A percentile compares a stretch with the other conserved stretches of the same genome.
phyloP scores from a whole-genome alignment of 1,139 yeast species.

The Yamadazyma membranifaciens region DNA sequence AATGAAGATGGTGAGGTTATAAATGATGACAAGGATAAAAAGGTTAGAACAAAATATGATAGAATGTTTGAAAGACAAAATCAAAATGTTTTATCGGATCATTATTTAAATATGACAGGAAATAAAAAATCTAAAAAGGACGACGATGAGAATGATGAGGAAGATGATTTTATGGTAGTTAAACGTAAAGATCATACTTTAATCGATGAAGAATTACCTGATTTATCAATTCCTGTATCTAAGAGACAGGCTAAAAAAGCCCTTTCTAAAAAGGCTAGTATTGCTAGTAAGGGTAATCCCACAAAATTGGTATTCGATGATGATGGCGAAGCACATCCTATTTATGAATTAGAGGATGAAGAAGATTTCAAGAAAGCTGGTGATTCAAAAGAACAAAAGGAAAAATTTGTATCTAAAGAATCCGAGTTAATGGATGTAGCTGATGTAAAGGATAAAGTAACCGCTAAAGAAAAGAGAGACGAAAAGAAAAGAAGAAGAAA shows the following conservation, averaged over 20 bases:
- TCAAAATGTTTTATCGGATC: constrained; percentile 89
- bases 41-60: constrained; percentile 84
- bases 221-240: constrained; percentile 61
- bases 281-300: constrained; percentile 64
- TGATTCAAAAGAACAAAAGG: constrained; percentile 67
- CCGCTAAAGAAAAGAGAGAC: constrained; percentile 79
- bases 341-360: constrained; percentile 88
- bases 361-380: constrained; percentile 81
- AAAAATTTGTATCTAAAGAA: constrained; percentile 65
- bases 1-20: constrained; percentile 66
- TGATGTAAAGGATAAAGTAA: constrained; percentile 73
- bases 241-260: constrained; percentile 89
- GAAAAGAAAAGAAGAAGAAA: constrained; percentile 90
- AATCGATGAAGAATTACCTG: constrained; percentile 64
- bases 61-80: constrained; percentile 94
- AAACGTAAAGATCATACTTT: constrained; percentile 75
- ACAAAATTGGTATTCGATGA: constrained; percentile 87
- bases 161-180: constrained; percentile 77
- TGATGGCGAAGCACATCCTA: constrained; percentile 87
- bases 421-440: constrained; percentile 63
- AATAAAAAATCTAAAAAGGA: constrained; percentile 27
- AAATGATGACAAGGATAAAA: constrained; percentile 31
- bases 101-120: constrained; percentile 70
- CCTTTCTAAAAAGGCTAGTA: constrained; percentile 76
- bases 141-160: constrained; percentile 39